Conservation (phyloP, 495 filamentous ascomycete genomes). For the Chlorociboria aeruginascens region DNA sequence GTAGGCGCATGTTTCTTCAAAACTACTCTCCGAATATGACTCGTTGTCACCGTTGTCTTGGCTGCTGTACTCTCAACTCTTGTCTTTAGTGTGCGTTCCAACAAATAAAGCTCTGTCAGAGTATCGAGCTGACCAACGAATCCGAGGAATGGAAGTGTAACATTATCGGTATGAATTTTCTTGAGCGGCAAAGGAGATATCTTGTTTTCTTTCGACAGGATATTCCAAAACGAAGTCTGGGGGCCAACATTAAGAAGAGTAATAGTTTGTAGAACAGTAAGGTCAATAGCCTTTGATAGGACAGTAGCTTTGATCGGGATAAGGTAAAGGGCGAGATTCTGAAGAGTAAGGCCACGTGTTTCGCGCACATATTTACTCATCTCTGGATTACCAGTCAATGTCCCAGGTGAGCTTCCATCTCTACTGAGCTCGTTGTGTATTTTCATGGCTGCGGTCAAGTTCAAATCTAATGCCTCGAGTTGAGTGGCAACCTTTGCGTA, state of each 20-base stretch:
- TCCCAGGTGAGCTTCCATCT: not conserved
- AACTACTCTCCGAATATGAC: slow-evolving; percentile 38
- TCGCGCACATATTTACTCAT: slow-evolving; percentile 39
- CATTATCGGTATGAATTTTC: slow-evolving; percentile 49
- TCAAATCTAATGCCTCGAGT: too few species aligned
- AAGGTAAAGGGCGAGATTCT: slow-evolving; percentile 40
- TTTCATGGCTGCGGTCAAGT: too few species aligned
- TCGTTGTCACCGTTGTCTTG: slow-evolving; percentile 32
- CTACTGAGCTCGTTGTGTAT: too few species aligned
- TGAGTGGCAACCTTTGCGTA: too few species aligned
- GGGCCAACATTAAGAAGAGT: slow-evolving; percentile 49
- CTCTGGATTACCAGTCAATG: not conserved
- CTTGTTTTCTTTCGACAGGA: slow-evolving; percentile 38
- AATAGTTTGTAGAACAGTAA: slow-evolving; percentile 35
- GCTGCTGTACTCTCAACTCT: slow-evolving; percentile 36
- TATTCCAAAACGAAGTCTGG: slow-evolving; percentile 44
- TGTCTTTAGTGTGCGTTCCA: slow-evolving; percentile 38
- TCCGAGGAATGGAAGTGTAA: slow-evolving; percentile 36
- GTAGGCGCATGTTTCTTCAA: slow-evolving; percentile 34
- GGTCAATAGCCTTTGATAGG: slow-evolving; percentile 37
- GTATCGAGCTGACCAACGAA: slow-evolving; percentile 36
- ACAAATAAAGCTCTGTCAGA: slow-evolving; percentile 43
- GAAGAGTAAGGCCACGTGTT: slow-evolving; percentile 40
- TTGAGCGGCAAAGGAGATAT: slow-evolving; percentile 34
- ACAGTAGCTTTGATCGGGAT: slow-evolving; percentile 44